Base-by-base conservation (phyloP, 208 protist species). In the Leishmania amazonensis region DNA sequence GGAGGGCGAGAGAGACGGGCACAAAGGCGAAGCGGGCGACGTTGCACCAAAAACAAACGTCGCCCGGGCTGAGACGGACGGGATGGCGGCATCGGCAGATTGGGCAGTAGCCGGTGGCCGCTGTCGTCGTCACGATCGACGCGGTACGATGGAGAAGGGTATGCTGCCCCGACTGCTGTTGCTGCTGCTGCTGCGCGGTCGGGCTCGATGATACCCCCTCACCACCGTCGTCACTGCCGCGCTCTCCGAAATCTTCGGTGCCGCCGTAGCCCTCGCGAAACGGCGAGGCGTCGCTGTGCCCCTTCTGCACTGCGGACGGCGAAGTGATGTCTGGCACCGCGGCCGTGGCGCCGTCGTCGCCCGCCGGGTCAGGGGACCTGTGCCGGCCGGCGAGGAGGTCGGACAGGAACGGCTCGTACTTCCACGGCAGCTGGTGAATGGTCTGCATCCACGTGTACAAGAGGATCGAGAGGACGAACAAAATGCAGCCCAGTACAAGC, bases 21-120 rank as follows among this genome's bases (percentile, higher is more conserved):
- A 92, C n/a, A 75, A 92, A 92, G 35, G 74, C 76, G 58, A 88
- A 85, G 19, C 90, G 90, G 11, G 88, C 86, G 19, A 91, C 79
- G 72, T 89, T 83, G 65, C 90, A 94, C 90, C 90, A 94, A 67
- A 92, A 90, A 74, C 90, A 94, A 5, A 94, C 90, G 76, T 87
- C 70, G 15, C 90, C 90, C 24, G 88, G 90, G 5, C 83, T 83
- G 17, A 92, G 82, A 49, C 64, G 75, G 28, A 64, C 45, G 28
- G 88, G 82, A 15, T 94, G 83, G 64, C 68, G 31, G 71, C 84
- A 85, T 58, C 89, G 89, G 83, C 90, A 94, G 72, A 94, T 88
- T 6, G 88, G 88, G 82, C 88, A 94, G 78, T 78, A 76, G 40
- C 86, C 85, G 11, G 75, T 83, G 11, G 54, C 72, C 51, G 72